Evolutionary conservation across 2,329 filamentous ascomycete species (phyloP), one percentile per base, ranked within the genome.

Genomic region (Arthroderma sp.): DNA sequence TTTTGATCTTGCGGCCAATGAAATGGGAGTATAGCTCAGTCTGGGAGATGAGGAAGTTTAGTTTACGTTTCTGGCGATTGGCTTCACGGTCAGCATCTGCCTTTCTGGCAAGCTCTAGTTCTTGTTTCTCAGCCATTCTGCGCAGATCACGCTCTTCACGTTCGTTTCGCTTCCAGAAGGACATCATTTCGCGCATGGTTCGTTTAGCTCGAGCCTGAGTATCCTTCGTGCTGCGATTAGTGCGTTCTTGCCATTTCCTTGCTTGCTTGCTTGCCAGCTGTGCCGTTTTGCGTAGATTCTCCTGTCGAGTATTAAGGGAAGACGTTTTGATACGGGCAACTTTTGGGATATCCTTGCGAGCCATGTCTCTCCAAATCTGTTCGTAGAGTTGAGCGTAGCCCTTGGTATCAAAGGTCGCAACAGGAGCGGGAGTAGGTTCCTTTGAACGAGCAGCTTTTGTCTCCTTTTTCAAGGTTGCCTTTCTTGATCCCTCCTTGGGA

Each of bases 1-100:
- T 97, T 76, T 95, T 95, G 74, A 97, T 95, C 78, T 98, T 98
- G 77, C 95, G 95, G 71, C 93, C 91, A 66, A 98, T 96, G 73
- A 98, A 98, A 78, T 98, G 93, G 43, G 91, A 97, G 77, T 98
- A 98, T 54, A 98, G 80, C 71, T 98, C 93, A 0, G 93, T 98
- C 75, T 98, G 93, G 0, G 91, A 96, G 71, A 98, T 98, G 62
- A 98, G 81, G 80, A 98, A 98, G 75, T 98, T 97, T 70, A 98
- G 87, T 77, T 98, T 98, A 66, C 93, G 85, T 81, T 95, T 95
- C 76, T 98, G 93, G 62, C 93, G 83, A 65, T 95, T 95, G 15
- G 93, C 90, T 80, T 98, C 93, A 63, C 94, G 90, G 66, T 97
- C 93, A 4, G 93, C 93, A 76, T 98, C 93, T 60, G 91, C 91